Evolutionary conservation across 2,329 filamentous ascomycete species (phyloP).

Genomic region (Hymenoscyphus repandus): DNA sequence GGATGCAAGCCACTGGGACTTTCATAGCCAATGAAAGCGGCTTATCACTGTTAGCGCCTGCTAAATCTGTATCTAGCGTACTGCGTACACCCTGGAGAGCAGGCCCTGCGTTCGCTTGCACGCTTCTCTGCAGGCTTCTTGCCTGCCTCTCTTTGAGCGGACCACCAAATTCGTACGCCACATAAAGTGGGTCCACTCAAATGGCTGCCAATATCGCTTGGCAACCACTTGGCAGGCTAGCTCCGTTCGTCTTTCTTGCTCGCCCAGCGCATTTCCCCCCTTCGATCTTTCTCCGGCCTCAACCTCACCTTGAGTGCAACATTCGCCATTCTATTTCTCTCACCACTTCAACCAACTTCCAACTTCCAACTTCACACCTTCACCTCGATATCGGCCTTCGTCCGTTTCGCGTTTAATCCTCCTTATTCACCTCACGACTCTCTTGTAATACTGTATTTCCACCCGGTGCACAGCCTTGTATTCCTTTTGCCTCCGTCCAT

Average conservation of each 20-base stretch:
- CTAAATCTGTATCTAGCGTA: not conserved
- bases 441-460: conserved; percentile 12
- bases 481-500: not conserved
- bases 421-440: not conserved
- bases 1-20: not conserved
- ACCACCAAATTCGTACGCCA: not conserved
- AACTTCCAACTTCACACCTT: not conserved
- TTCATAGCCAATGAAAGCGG: not conserved
- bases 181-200: too few species aligned
- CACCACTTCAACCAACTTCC: not conserved
- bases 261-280: not conserved
- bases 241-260: not conserved
- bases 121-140: too few species aligned
- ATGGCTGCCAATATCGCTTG: not conserved
- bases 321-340: not conserved
- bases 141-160: not conserved
- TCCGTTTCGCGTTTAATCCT: not conserved
- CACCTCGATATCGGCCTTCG: not conserved
- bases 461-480: conserved; percentile 16
- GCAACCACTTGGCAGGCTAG: not conserved
- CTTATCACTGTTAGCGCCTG: not conserved
- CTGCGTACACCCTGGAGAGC: not conserved
- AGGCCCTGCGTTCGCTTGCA: too few species aligned
- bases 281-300: not conserved
- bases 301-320: not conserved